A percentile compares a stretch with the other conserved stretches of the same genome.
phyloP scores from a whole-genome alignment of 2,329 filamentous ascomycete species.

The Shiraia sp. region DNA sequence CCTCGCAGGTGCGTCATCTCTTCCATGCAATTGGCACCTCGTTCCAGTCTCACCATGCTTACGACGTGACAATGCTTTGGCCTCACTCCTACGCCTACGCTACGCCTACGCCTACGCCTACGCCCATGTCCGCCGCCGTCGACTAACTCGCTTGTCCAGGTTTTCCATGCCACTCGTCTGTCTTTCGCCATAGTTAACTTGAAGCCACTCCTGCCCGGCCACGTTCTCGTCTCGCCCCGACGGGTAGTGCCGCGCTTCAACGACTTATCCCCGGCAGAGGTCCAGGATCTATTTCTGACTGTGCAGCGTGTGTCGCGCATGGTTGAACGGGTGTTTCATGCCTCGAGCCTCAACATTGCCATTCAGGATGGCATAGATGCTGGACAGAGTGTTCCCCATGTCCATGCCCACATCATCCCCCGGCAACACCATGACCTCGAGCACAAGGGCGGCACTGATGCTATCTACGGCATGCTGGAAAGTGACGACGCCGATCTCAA shows the following conservation, averaged over 20 bases:
- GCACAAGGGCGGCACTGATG: conserved; percentile 65
- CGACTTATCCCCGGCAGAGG: conserved; percentile 72
- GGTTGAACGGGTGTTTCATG: conserved; percentile 64
- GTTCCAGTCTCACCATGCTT: background rate
- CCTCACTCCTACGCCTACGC: background rate
- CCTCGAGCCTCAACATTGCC: conserved; percentile 85
- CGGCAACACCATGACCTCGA: conserved; percentile 64
- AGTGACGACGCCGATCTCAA: conserved; percentile 83
- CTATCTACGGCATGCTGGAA: conserved; percentile 82
- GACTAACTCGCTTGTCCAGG: conserved; percentile 57
- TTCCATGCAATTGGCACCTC: conserved; percentile 6
- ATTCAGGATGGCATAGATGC: conserved; percentile 91
- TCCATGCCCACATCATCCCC: conserved; percentile 92
- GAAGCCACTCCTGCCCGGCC: conserved; percentile 89
- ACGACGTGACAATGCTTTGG: too few relatives aligned
- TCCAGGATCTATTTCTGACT: conserved; percentile 83
- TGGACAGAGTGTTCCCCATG: conserved; percentile 90
- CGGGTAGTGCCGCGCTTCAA: conserved; percentile 70
- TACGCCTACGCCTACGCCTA: background rate
- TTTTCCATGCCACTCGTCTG: conserved; percentile 80
- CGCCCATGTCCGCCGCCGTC: background rate
- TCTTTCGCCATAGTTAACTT: conserved; percentile 93
- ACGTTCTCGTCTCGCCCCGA: conserved; percentile 85
- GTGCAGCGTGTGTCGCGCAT: conserved; percentile 82
- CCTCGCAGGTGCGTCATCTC: conserved; percentile 45